Evolutionary conservation across 352 stramenopile genomes (phyloP).

Genomic region (Globisporangium cystogenes): DNA sequence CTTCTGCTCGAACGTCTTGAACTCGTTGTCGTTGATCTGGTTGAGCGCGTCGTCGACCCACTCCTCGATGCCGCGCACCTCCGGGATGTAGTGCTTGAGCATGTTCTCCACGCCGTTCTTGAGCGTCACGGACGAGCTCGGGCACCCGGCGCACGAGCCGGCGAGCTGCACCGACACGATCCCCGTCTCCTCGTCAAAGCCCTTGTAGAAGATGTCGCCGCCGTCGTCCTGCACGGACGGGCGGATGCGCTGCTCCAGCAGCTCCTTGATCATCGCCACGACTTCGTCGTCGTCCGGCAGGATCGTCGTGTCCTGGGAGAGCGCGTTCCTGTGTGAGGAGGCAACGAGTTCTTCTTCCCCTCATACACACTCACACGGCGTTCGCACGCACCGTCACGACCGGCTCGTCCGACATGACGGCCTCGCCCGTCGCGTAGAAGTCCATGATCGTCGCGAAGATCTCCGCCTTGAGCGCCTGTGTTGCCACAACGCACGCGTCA

Average conservation of each 20-base stretch:
- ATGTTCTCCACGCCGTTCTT: conserved; percentile 99
- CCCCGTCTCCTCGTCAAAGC: conserved; percentile 94
- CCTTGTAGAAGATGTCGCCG: conserved; percentile 98
- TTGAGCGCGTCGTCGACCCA: conserved; percentile 76
- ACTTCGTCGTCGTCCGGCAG: conserved; percentile 97
- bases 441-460: conserved; percentile 98
- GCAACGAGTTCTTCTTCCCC: too few species aligned
- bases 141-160: conserved; percentile 97
- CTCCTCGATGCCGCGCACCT: conserved; percentile 90
- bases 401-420: conserved; percentile 87
- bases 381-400: conserved; percentile 54
- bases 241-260: conserved; percentile 97
- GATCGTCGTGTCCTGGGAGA: conserved; percentile 91
- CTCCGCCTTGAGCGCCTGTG: conserved; percentile 75
- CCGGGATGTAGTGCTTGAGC: conserved; percentile 99
- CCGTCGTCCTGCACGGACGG: conserved; percentile 99
- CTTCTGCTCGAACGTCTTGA: conserved; percentile 77
- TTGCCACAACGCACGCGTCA: neutral
- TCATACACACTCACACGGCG: neutral
- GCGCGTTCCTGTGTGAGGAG: too few species aligned
- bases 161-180: conserved; percentile 88
- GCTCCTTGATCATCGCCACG: conserved; percentile 99
- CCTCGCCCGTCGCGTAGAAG: conserved; percentile 90
- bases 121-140: conserved; percentile 96
- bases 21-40: conserved; percentile 75